A percentile compares a stretch with the other conserved stretches of the same genome.
phyloP scores from a whole-genome alignment of 2,329 filamentous ascomycete genomes.

The Drechmeria coniospora region DNA sequence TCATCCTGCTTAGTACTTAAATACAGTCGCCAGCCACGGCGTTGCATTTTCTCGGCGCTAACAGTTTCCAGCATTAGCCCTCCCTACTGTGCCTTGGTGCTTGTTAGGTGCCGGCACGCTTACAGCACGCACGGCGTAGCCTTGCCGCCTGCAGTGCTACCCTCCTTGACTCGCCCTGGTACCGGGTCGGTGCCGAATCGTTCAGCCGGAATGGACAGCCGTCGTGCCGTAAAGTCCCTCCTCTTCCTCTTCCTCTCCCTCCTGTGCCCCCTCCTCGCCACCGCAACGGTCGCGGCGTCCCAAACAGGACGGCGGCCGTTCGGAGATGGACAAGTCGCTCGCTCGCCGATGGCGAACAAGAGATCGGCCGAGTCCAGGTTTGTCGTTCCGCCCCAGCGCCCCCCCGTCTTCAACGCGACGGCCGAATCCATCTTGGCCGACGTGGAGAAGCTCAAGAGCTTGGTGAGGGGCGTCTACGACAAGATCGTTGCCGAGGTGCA shows the following conservation, averaged over 20 bases:
- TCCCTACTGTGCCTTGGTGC: too few relatives aligned
- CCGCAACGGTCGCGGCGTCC: too few relatives aligned
- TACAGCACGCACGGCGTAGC: too few relatives aligned
- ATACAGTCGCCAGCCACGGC: too few relatives aligned
- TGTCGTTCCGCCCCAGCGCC: conserved; percentile 60
- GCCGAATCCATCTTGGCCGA: conserved; percentile 51
- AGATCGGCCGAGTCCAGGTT: conserved; percentile 21
- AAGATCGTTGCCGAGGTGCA: conserved; percentile 48
- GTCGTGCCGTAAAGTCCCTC: conserved; percentile 12
- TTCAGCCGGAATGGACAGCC: conserved; percentile 12
- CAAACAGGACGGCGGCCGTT: too few relatives aligned
- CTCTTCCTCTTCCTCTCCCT: conserved; percentile 29
- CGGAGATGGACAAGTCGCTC: too few relatives aligned
- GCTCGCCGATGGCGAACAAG: too few relatives aligned
- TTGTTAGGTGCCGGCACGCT: too few relatives aligned
- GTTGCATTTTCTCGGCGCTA: too few relatives aligned
- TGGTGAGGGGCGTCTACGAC: conserved; percentile 49
- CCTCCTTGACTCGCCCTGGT: background rate
- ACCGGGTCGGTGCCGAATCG: background rate
- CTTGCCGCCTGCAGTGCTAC: too few relatives aligned
- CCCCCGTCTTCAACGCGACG: conserved; percentile 63
- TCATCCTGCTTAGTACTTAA: too few relatives aligned
- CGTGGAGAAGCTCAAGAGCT: conserved; percentile 49
- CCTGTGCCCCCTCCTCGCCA: conserved; percentile 40
- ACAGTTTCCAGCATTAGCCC: too few relatives aligned